Percentiles rank a stretch among this genome's conserved stretches.
phyloP scores from a whole-genome alignment of 202 grass and related monocot species.

The Saccharum hybrid region DNA sequence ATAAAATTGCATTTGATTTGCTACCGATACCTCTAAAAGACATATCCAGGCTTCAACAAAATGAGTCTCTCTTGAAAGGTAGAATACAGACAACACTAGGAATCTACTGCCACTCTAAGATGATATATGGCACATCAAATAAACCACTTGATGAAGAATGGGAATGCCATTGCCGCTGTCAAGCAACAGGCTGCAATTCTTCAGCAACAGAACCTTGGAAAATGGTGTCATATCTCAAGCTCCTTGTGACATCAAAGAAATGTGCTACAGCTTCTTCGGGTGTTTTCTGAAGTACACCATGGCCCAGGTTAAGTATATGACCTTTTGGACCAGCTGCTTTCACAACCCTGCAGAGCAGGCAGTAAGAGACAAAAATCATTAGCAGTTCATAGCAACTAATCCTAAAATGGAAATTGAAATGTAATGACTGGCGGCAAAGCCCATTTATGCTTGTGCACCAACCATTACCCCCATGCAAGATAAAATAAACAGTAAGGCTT shows the following conservation, averaged over 20 bases:
- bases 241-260: conserved; percentile 93
- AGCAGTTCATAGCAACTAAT: conserved; percentile 18
- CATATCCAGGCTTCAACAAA: conserved; percentile 27
- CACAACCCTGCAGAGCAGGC: conserved; percentile 71
- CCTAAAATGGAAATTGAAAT: conserved; percentile 14
- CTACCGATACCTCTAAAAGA: conserved; percentile 46
- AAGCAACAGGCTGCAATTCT: conserved; percentile 67
- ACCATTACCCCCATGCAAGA: conserved; percentile 15
- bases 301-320: conserved; percentile 94
- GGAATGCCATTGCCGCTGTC: conserved; percentile 27
- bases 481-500: conserved; percentile 25
- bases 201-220: conserved; percentile 69
- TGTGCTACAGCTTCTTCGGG: conserved; percentile 91
- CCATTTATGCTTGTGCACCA: conserved; percentile 17
- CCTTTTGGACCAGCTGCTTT: conserved; percentile 81
- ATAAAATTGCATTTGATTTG: conserved; percentile 35
- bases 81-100: conserved; percentile 31
- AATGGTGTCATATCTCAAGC: conserved; percentile 86
- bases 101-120: conserved; percentile 34
- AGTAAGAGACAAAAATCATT: conserved; percentile 32
- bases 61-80: conserved; percentile 9
- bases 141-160: neutral
- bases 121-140: conserved; percentile 18
- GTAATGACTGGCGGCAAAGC: conserved; percentile 18
- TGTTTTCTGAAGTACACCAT: conserved; percentile 88